Evolutionary conservation across 108 stramenopile genomes (phyloP).

Genomic region (Phaeodactylum tricornutum): DNA sequence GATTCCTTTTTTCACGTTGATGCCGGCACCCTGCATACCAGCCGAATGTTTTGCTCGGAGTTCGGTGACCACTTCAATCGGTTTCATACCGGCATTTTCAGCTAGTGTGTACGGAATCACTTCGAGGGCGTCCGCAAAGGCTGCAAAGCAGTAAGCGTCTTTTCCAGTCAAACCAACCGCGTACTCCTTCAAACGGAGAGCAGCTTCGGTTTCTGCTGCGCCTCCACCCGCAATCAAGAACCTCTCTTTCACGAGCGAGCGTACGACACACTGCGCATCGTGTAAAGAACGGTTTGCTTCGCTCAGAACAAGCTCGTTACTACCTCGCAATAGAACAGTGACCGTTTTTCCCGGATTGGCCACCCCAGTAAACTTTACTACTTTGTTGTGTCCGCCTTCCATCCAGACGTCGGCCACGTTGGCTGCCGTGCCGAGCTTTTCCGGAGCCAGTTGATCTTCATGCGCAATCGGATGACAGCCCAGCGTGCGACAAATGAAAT

Average conservation of each 20-base stretch:
- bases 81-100: slow-evolving; percentile 98
- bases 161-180: slow-evolving; percentile 74
- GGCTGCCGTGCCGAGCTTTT: slow-evolving; percentile 84
- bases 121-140: slow-evolving; percentile 97
- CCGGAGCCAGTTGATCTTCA: slow-evolving; percentile 80
- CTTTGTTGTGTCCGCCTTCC: slow-evolving; percentile 87
- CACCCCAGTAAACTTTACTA: slow-evolving; percentile 96
- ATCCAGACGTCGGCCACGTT: slow-evolving; percentile 90
- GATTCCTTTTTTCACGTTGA: slow-evolving; percentile 88
- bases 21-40: slow-evolving; percentile 83
- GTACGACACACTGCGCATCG: slow-evolving; percentile 99
- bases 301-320: slow-evolving; percentile 94
- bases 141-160: slow-evolving; percentile 93
- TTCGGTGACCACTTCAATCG: slow-evolving; percentile 96
- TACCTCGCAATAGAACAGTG: slow-evolving; percentile 94
- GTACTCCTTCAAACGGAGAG: slow-evolving; percentile 70
- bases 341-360: slow-evolving; percentile 83
- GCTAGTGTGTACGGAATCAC: slow-evolving; percentile 99
- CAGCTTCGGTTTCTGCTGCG: slow-evolving; percentile 92
- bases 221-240: slow-evolving; percentile 98
- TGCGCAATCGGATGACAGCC: slow-evolving; percentile 94
- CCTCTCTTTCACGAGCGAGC: slow-evolving; percentile 92
- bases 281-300: slow-evolving; percentile 98
- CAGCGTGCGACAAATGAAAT: slow-evolving; percentile 93
- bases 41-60: slow-evolving; percentile 84